A percentile compares a stretch with the other conserved stretches of the same genome.
These are phyloP conservation scores for Heimioporus retisporus DNA, from an alignment of 1,284 basidiomycete genomes.

Conservation along the genomic window DNA sequence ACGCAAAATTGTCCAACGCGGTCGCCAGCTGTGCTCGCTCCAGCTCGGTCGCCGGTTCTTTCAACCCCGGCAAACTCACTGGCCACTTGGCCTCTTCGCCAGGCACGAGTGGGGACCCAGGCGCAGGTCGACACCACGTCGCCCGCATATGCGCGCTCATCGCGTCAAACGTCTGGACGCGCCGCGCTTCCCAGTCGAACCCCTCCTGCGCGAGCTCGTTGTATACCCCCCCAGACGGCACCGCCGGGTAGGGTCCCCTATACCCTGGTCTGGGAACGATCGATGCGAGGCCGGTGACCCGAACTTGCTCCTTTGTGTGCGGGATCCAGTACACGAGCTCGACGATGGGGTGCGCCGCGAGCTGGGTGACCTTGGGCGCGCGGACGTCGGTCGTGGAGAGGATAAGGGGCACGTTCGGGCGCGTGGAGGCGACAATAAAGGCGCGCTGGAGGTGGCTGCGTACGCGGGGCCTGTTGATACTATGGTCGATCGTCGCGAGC, in stretches of 20 bases:
- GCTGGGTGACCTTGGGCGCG: conserved; percentile 66
- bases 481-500: conserved; percentile 64
- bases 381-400: conserved; percentile 71
- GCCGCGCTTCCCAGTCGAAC: conserved; percentile 73
- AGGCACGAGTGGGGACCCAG: conserved; percentile 59
- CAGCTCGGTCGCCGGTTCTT: conserved; percentile 55
- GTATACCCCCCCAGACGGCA: conserved; percentile 40
- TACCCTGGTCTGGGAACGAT: conserved; percentile 57
- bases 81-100: conserved; percentile 72
- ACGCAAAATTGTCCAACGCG: conserved; percentile 70
- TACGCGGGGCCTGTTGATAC: conserved; percentile 56
- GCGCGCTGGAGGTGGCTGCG: conserved; percentile 69
- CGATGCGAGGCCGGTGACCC: conserved; percentile 60
- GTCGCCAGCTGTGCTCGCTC: conserved; percentile 56
- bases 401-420: conserved; percentile 61
- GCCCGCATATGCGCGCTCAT: conserved; percentile 72
- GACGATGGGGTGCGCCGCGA: conserved; percentile 51
- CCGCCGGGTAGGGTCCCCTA: conserved; percentile 20
- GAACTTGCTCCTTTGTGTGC: conserved; percentile 66
- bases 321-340: conserved; percentile 72
- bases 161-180: conserved; percentile 60
- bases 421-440: conserved; percentile 55
- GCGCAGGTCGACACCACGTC: conserved; percentile 69
- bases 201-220: conserved; percentile 49
- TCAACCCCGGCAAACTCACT: conserved; percentile 47